Base-by-base conservation (phyloP, 169 alveolate species). In the Babesia divergens region DNA sequence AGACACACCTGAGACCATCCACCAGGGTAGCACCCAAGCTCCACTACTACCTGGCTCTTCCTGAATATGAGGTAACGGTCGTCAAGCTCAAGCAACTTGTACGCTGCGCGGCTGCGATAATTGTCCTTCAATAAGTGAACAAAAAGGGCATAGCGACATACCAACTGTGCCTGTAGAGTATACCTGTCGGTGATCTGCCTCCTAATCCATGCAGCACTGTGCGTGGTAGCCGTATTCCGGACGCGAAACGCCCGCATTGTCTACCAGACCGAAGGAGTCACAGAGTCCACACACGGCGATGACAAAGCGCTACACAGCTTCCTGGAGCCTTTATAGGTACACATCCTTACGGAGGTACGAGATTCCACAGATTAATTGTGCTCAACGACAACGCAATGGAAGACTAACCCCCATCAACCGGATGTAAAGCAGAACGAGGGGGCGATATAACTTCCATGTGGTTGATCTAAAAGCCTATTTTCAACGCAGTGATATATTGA, bases 101-200 rank as follows among this genome's bases (percentile, higher is more conserved):
- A 88, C 35, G 93, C 93, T 2, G 93, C 84, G 20, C 93, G 67
- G 82, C 93, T 88, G 83, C 93, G 80, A 76, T 88, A 88, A 62
- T 88, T 83, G 64, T 88, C 93, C 89, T 83, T 65, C 18, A 37
- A 4, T 2, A 34, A 4, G 37, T 42, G 9, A 4, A 31, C 22
- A 24, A 11, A 29, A 31, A 16, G 34, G n/a, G 26, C 1, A 1
- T 0, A 4, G 16, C 2, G 34, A 47, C 82, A 13, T 22, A 77
- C 86, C 60, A 77, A 52, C 51, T 88, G 85, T 29, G 89, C 88
- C 68, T 84, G 83, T 32, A 74, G 29, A 9, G 82, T 80, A 56
- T 88, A 88, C 29, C 91, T 44, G 38, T 88, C 93, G 22, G 89
- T 83, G 50, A 88, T 88, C 53, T 88, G 93, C 58, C 91, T 68